These are phyloP conservation scores for Monosporascus sp. DNA, from an alignment of 2,329 filamentous ascomycete species.

Conservation along the genomic window DNA sequence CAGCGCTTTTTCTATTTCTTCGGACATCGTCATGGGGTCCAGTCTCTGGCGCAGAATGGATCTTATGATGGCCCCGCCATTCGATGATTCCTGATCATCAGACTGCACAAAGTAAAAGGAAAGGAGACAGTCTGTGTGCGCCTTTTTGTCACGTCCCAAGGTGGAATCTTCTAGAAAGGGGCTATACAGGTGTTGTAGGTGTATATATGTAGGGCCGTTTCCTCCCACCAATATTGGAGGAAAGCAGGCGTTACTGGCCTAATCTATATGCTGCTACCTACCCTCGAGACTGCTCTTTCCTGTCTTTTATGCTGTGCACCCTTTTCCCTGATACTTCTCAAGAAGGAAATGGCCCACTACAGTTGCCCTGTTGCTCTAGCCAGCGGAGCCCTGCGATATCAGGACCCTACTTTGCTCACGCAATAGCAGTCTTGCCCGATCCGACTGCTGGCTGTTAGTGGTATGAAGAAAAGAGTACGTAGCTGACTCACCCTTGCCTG, in stretches of 20 bases:
- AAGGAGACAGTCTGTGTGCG: slow-evolving; percentile 5
- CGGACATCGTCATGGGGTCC: slow-evolving; percentile 4
- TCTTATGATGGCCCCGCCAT: slow-evolving; percentile 13
- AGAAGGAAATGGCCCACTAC: slow-evolving; percentile 14
- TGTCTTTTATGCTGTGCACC: too few species aligned
- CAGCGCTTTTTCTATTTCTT: slow-evolving; percentile 3
- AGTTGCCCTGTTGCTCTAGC: slow-evolving; percentile 8
- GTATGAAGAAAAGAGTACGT: background rate
- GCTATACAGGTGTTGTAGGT: too few species aligned
- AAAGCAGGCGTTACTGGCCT: too few species aligned
- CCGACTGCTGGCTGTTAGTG: slow-evolving; percentile 15
- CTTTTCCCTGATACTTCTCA: too few species aligned
- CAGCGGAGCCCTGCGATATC: too few species aligned
- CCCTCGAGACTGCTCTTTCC: too few species aligned
- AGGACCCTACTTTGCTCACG: background rate
- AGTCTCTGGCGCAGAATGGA: slow-evolving; percentile 18
- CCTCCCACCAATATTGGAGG: too few species aligned
- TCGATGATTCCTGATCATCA: slow-evolving; percentile 14
- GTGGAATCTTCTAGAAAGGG: too few species aligned
- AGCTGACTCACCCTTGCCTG: slow-evolving; percentile 24
- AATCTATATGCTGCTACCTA: too few species aligned
- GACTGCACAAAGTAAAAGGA: slow-evolving; percentile 22
- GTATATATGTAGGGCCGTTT: too few species aligned
- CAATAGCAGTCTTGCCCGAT: slow-evolving; percentile 22
- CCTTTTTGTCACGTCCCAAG: too few species aligned